Evolutionary conservation across 192 early-diverging fungal genomes (phyloP).

Genomic region (Coemansia sp.): DNA sequence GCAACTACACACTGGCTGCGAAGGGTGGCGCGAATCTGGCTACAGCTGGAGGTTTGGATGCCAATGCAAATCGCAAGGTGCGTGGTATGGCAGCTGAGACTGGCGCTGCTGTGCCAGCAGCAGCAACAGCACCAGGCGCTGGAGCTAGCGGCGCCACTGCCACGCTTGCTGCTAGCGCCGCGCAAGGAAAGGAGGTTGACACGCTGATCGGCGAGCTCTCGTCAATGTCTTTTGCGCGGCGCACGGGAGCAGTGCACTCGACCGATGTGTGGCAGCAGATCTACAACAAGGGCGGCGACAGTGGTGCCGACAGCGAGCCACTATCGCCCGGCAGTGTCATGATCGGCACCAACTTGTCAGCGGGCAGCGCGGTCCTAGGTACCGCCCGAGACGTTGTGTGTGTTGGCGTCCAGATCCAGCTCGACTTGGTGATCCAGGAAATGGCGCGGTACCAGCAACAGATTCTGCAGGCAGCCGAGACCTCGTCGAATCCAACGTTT

Average conservation of each 20-base stretch:
- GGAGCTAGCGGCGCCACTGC: not conserved
- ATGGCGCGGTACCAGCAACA: slow-evolving; percentile 64
- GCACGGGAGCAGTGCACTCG: slow-evolving; percentile 36
- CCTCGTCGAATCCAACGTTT: slow-evolving; percentile 42
- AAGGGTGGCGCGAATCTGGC: not conserved
- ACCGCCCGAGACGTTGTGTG: slow-evolving; percentile 57
- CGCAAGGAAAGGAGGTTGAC: too few species aligned
- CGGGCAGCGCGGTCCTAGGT: slow-evolving; percentile 38
- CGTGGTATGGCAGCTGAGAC: slow-evolving; percentile 6
- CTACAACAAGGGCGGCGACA: slow-evolving; percentile 13
- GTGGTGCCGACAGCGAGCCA: not conserved
- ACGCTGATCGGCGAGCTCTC: slow-evolving; percentile 6
- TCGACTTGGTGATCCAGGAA: slow-evolving; percentile 69
- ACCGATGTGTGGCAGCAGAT: slow-evolving; percentile 48
- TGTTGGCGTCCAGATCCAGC: slow-evolving; percentile 84
- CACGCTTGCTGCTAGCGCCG: not conserved
- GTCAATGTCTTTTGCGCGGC: slow-evolving; percentile 36
- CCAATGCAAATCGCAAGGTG: slow-evolving; percentile 6
- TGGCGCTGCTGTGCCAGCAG: not conserved
- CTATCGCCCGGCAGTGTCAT: not conserved
- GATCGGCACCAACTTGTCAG: slow-evolving; percentile 47
- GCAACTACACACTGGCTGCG: slow-evolving; percentile 4
- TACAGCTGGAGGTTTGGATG: not conserved
- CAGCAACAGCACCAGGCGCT: not conserved
- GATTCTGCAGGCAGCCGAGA: slow-evolving; percentile 21